Evolutionary conservation across 768 basidiomycete genomes (phyloP), one percentile per base, ranked within the genome.

Genomic region (Auricularia heimuer): DNA sequence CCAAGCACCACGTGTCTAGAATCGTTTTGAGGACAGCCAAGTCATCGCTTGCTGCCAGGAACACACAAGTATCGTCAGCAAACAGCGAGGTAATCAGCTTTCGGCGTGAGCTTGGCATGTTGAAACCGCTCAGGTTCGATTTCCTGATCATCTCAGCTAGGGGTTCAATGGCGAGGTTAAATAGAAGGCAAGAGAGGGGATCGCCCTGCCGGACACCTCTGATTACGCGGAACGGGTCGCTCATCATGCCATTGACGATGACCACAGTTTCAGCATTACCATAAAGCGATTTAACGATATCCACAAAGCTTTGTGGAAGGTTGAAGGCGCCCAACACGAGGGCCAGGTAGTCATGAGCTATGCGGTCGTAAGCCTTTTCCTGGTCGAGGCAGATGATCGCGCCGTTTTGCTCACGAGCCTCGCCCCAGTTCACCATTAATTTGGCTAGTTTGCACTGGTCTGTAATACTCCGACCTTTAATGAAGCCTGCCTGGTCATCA

Each of bases 171-270:
- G 67, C 66, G 6, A 68, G 29, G 47, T 68, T 62, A 39, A 67
- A 68, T 2, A 68, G 67, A 14, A 68, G 63, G 63, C 67, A 68
- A 6, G 67, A 68, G 2, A 68, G 2, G 6, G 67, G 67, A 67
- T 68, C 67, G 7, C 67, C 67, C 61, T 51, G 47, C 6, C 47
- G 47, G 6, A 51, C 47, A 7, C 47, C 47, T 16, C 47, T 4
- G 4, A 51, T 51, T 4, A 51, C 47, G 4, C 14, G 47, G 47
- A 51, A 51, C 18, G 16, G 12, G 16, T 4, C 14, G 47, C 47
- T 51, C 6, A 7, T 4, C 6, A 51, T 6, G 47, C 47, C 47
- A 16, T 51, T 51, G 6, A 51, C 6, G 12, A 51, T 51, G 6
- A 51, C 47, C 16, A 51, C 16, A 3, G 47, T 51, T 16, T 51